phyloP scores from a whole-genome alignment of 1,139 yeast genomes.

The Diutina catenulata region DNA sequence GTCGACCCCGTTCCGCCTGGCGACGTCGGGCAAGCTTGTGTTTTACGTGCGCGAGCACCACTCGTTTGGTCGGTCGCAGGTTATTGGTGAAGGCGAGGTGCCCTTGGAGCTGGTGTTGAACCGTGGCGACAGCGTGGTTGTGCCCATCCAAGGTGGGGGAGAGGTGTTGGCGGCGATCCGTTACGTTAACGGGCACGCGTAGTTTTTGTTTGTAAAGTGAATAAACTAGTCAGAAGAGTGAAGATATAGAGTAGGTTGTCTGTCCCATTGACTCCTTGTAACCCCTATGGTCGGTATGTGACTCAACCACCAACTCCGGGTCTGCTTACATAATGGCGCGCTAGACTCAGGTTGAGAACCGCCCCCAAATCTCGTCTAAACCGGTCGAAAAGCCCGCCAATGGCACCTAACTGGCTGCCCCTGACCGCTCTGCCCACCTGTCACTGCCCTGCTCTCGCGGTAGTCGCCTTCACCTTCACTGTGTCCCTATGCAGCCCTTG shows the following conservation, averaged over 20 bases:
- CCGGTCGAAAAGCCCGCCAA: no score
- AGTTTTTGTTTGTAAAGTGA: neutral
- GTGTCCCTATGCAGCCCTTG: no score
- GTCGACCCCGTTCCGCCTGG: conserved; percentile 53
- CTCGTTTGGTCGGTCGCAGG: conserved; percentile 59
- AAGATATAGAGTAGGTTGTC: neutral
- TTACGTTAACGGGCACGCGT: conserved; percentile 10
- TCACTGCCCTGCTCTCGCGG: no score
- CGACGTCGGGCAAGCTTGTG: conserved; percentile 44
- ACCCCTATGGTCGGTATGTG: no score
- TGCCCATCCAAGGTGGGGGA: conserved; percentile 20
- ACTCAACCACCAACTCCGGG: neutral
- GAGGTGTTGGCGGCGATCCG: conserved; percentile 19
- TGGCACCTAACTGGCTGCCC: no score
- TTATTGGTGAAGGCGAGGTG: conserved; percentile 44
- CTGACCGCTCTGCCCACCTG: no score
- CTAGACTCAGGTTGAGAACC: no score
- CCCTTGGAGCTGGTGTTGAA: conserved; percentile 25
- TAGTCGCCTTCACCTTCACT: no score
- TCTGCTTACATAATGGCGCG: neutral
- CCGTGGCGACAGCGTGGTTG: conserved; percentile 19
- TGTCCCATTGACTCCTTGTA: neutral
- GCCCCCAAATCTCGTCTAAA: no score
- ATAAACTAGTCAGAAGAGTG: neutral
- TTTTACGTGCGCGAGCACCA: conserved; percentile 59